These are phyloP conservation scores for Pleurozium schreberi DNA, from an alignment of 225 moss, liverwort and hornwort species.

Conservation along the genomic window DNA sequence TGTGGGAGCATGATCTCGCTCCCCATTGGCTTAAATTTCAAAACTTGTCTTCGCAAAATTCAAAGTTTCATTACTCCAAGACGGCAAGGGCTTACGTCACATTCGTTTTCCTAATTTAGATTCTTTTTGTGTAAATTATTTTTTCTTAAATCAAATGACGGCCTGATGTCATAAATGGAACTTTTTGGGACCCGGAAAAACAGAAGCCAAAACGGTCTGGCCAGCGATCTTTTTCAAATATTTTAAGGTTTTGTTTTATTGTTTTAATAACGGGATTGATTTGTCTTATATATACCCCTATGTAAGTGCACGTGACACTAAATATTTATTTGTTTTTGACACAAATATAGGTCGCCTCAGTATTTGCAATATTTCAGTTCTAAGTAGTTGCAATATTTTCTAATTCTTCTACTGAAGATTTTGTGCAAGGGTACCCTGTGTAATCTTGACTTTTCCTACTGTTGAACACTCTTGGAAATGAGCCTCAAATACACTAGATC, in stretches of 20 bases:
- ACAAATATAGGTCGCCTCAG: not conserved
- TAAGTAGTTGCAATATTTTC: too few species aligned
- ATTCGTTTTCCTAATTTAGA: not conserved
- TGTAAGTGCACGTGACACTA: not conserved
- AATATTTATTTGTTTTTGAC: too few species aligned
- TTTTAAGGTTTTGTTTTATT: not conserved
- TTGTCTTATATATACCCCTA: not conserved
- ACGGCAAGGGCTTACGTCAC: not conserved
- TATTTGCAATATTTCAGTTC: not conserved
- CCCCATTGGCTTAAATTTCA: not conserved
- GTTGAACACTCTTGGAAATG: too few species aligned
- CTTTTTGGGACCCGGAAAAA: not conserved
- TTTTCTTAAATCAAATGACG: not conserved
- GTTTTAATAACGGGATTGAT: not conserved
- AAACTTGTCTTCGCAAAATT: not conserved
- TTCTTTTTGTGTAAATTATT: too few species aligned
- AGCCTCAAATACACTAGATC: too few species aligned
- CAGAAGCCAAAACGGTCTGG: not conserved
- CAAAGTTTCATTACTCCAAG: not conserved
- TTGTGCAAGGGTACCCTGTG: too few species aligned
- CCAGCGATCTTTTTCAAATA: not conserved
- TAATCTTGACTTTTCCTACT: too few species aligned
- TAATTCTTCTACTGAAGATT: too few species aligned
- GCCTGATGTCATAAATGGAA: not conserved
- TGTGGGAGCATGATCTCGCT: not conserved